These are phyloP conservation scores for Penicillium sp. DNA, from an alignment of 2,329 filamentous ascomycete species.

Conservation along the genomic window DNA sequence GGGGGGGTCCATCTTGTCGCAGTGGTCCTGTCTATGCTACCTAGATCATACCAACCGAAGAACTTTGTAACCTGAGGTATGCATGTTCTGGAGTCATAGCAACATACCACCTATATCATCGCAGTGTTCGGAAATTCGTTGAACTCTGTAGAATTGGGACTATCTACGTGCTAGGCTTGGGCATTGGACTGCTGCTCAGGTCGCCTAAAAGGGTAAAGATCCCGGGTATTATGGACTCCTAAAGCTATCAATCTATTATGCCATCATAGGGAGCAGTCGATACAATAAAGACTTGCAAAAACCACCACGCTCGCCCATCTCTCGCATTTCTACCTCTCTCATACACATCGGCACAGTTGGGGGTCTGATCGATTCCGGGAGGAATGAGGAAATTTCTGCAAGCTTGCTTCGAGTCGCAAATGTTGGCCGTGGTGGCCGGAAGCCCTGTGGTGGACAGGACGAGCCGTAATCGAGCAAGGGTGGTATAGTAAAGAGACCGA, in stretches of 20 bases:
- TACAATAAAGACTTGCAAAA: not conserved
- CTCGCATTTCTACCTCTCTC: not conserved
- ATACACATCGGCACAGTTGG: not conserved
- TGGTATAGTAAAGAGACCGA: conserved; percentile 8
- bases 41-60: too few relatives aligned
- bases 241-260: not conserved
- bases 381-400: not conserved
- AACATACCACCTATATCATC: too few relatives aligned
- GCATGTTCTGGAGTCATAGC: too few relatives aligned
- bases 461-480: not conserved
- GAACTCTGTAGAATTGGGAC: too few relatives aligned
- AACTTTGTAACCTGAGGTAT: too few relatives aligned
- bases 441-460: not conserved
- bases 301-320: not conserved
- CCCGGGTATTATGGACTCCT: not conserved
- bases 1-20: too few relatives aligned
- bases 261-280: not conserved
- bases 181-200: too few relatives aligned
- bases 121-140: too few relatives aligned
- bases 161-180: too few relatives aligned
- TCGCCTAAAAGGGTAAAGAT: not conserved
- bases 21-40: too few relatives aligned
- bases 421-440: not conserved
- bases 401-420: not conserved
- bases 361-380: not conserved